Conservation (phyloP, 2,329 filamentous ascomycete species). For the Exophiala xenobiotica region DNA sequence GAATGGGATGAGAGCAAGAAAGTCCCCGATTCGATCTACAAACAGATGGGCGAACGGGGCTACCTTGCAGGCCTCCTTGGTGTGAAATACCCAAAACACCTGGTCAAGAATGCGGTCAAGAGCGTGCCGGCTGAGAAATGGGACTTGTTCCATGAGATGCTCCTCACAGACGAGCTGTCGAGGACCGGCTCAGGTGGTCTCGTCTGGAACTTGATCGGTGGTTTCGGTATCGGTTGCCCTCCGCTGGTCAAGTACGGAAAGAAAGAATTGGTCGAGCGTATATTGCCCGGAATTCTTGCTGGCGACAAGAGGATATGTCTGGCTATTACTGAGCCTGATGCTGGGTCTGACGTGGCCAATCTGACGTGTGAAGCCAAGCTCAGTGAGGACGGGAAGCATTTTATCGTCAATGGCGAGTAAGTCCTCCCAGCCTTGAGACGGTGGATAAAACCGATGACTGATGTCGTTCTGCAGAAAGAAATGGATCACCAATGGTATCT, state of each 20-base stretch:
- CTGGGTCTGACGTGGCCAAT: slow-evolving; percentile 92
- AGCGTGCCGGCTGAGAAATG: slow-evolving; percentile 83
- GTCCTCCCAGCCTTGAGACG: not conserved
- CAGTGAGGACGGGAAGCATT: slow-evolving; percentile 93
- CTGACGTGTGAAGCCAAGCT: slow-evolving; percentile 94
- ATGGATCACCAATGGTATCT: slow-evolving; percentile 98
- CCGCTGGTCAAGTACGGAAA: slow-evolving; percentile 90
- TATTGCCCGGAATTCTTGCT: slow-evolving; percentile 80
- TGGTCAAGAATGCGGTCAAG: slow-evolving; percentile 69
- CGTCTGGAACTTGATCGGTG: slow-evolving; percentile 94
- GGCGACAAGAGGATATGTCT: slow-evolving; percentile 97
- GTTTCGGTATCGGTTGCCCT: slow-evolving; percentile 93
- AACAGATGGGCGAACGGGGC: slow-evolving; percentile 88
- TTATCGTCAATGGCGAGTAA: slow-evolving; percentile 55
- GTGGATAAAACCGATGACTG: slow-evolving; percentile 76
- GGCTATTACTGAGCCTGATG: slow-evolving; percentile 95
- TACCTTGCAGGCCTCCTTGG: slow-evolving; percentile 91
- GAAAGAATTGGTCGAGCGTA: slow-evolving; percentile 78
- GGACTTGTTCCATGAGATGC: slow-evolving; percentile 98
- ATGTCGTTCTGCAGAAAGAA: slow-evolving; percentile 66
- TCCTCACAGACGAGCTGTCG: slow-evolving; percentile 91
- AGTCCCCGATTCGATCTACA: slow-evolving; percentile 87
- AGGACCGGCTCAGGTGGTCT: slow-evolving; percentile 86
- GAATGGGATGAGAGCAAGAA: slow-evolving; percentile 97
- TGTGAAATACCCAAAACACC: slow-evolving; percentile 70